Base-by-base conservation (phyloP, 2,329 filamentous ascomycete genomes). In the Meredithiella fracta region DNA sequence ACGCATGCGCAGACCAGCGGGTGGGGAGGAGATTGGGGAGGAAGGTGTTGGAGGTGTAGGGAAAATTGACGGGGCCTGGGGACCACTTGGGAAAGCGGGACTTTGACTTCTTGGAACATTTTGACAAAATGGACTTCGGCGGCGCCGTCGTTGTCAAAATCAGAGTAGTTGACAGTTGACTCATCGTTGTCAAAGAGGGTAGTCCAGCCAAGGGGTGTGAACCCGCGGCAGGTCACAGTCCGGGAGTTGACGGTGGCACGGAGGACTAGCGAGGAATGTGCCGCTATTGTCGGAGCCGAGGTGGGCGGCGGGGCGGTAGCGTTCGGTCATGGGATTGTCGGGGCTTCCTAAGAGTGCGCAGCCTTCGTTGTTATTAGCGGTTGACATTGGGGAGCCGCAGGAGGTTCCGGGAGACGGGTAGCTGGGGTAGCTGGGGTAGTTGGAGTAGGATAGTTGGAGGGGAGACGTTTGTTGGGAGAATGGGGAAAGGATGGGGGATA, bases 101-200 rank as follows among this genome's bases (percentile, higher is more conserved):
- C 38, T 51, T 25, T n/a, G 34, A 49, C 50, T 51, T 40, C 50
- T 38, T 53, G 40, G 14, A 52, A 1, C 38, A 57, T 17, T 44
- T 53, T 53, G 55, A 29, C 55, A n/a, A 49, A 57, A 22, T 57
- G 26, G 26, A 26, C 50, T 42, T 57, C 55, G 9, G 55, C 40
- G 3, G 37, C 49, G 23, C 53, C 55, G 7, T 57, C 55, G n/a
- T n/a, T n/a, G 14, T 50, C 44, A 47, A 25, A 37, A 26, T 51
- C 54, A 20, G 40, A 31, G 25, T 37, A 37, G 38, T 53, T 49
- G 5, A 53, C 29, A 2, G 49, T 38, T 38, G 38, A 5, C 11
- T 5, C 11, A 11, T 34, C 52, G 6, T 25, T 49, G 49, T 57
- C 50, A 8, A 34, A 29, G 17, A 4, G 23, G 7, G 3, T 20